Conservation (phyloP, 768 basidiomycete species). For the Mycena indigotica region DNA sequence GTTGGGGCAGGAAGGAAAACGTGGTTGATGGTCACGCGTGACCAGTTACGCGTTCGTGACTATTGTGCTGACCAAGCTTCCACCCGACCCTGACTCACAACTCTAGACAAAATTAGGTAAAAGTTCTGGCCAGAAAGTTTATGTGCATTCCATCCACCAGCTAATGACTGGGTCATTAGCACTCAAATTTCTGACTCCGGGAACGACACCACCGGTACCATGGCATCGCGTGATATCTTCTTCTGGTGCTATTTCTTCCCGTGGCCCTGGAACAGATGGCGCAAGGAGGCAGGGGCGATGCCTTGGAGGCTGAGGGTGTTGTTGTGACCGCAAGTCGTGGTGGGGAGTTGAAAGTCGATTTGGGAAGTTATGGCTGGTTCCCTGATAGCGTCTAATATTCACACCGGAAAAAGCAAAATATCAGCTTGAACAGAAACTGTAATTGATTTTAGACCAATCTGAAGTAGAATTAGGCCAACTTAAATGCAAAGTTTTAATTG, state of each 20-base stretch:
- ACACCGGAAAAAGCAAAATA: too few relatives aligned
- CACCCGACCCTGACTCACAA: too few relatives aligned
- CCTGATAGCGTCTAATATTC: neutral
- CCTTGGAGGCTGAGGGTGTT: too few relatives aligned
- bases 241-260: constrained; percentile 74
- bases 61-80: constrained; percentile 34
- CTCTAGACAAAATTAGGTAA: constrained; percentile 66
- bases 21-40: too few relatives aligned
- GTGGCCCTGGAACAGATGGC: constrained; percentile 81
- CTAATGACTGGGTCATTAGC: constrained; percentile 49
- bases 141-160: too few relatives aligned
- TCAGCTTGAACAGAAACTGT: too few relatives aligned
- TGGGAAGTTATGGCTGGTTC: neutral
- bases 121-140: too few relatives aligned
- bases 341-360: neutral
- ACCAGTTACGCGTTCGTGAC: neutral
- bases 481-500: too few relatives aligned
- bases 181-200: constrained; percentile 71
- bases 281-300: constrained; percentile 77
- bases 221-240: constrained; percentile 81
- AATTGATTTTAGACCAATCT: too few relatives aligned
- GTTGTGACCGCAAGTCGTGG: neutral
- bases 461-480: too few relatives aligned
- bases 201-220: constrained; percentile 66
- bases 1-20: constrained; percentile 1